Evolutionary conservation across 2,329 filamentous ascomycete species (phyloP).

Genomic region (Fusarium nelsonii): DNA sequence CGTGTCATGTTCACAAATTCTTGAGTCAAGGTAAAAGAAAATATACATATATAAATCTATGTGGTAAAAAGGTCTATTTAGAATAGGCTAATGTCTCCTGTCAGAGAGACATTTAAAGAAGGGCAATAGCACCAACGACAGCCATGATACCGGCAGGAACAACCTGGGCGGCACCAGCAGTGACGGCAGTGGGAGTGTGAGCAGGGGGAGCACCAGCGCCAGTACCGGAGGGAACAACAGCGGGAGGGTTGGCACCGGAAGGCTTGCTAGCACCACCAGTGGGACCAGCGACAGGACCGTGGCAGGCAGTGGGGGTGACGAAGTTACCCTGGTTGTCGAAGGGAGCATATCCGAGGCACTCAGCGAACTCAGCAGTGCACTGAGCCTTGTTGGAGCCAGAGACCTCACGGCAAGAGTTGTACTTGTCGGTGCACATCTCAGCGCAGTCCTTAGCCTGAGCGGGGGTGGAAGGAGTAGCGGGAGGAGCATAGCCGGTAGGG

Average conservation of each 20-base stretch:
- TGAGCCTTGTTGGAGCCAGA: constrained; percentile 6
- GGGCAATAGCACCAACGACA: constrained; percentile 44
- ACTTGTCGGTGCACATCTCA: constrained; percentile 17
- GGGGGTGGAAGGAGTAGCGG: constrained; percentile 33
- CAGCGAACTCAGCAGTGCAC: constrained; percentile 18
- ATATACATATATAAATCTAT: constrained; percentile 4
- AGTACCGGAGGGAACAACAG: constrained; percentile 15
- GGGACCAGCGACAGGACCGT: constrained; percentile 18
- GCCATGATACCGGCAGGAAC: constrained; percentile 42
- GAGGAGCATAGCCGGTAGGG: constrained; percentile 39
- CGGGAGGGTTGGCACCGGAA: constrained; percentile 34
- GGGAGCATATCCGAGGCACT: constrained; percentile 21
- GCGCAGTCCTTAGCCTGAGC: constrained; percentile 28
- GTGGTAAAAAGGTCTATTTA: constrained; percentile 1
- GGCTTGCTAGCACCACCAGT: constrained; percentile 31
- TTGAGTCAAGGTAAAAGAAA: neutral
- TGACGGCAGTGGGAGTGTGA: constrained; percentile 24
- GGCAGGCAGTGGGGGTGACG: constrained; percentile 15
- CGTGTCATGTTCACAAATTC: too few relatives aligned
- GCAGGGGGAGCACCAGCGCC: constrained; percentile 8
- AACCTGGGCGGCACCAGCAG: constrained; percentile 39
- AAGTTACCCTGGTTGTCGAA: constrained; percentile 12
- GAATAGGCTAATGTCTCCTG: constrained; percentile 1
- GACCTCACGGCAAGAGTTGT: constrained; percentile 6
- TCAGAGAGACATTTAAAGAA: constrained; percentile 37